Base-by-base conservation (phyloP, 257 asterid genomes). In the Solanum pinnatisectum region DNA sequence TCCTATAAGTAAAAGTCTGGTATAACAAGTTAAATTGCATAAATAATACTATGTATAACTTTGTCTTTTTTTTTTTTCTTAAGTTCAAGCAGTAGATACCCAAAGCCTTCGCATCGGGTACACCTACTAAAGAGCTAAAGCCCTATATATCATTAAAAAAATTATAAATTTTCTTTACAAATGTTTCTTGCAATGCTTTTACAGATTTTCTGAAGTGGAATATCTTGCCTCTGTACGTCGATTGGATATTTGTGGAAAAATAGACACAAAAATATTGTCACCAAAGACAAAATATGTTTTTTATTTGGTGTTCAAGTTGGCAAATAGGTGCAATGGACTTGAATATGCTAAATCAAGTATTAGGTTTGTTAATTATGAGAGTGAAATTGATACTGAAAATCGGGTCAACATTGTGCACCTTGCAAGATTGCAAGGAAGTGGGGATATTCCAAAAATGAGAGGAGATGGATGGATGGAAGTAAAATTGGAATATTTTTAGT, bases 251-350 rank as follows among this genome's bases (percentile, higher is more conserved):
- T 1, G 12, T 23, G 70, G 70, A 60, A 60, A 6, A 4, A 60
- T 23, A 22, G 70, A n/a, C 0, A 60, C 30, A 9, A 1, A 60
- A 60, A 60, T 0, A 13, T 9, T 9, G 70, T 60, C 70, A 60
- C 70, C 70, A 60, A 60, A 60, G 30, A 22, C 6, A 23, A 3
- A 9, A 60, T 23, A 23, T 60, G 14, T n/a, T 60, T 1, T 1
- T 60, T 22, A 9, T 60, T 10, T 60, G 14, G 68, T 93, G 71
- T 92, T 88, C 39, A 89, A 88, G 90, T 87, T 91, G 15, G 44
- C 27, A 7, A 91, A 88, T 10, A 63, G 76, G 40, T 76, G 88
- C 89, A 87, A 85, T 68, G 94, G 95, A 23, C 94, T 95, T 30
- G 1, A 60, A 60, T 59, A 6, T 60, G 30, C 30, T 60, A 60